phyloP scores from a whole-genome alignment of 148 eudicot genomes.

The Vaccinium darrowii region DNA sequence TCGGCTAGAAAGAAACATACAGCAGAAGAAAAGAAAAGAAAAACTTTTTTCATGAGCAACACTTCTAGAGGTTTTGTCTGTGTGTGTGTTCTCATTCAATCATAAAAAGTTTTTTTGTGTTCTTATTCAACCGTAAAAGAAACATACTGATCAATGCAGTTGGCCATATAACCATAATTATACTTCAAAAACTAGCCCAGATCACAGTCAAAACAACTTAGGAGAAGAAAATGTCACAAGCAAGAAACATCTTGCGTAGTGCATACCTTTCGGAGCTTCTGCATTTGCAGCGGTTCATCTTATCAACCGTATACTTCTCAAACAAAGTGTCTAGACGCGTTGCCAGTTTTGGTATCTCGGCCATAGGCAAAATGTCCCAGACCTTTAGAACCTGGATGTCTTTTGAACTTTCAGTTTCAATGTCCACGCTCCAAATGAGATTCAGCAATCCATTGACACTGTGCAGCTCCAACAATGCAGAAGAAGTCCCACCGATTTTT shows the following conservation, averaged over 20 bases:
- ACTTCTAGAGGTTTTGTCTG: background rate
- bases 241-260: conserved; percentile 11
- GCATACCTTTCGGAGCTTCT: conserved; percentile 34
- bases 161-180: background rate
- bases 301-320: conserved; percentile 24
- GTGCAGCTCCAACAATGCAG: background rate
- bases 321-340: conserved; percentile 20
- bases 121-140: too few species aligned
- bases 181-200: background rate
- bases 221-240: background rate
- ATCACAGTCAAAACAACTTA: background rate
- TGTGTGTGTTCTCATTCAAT: too few species aligned
- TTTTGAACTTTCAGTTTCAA: conserved; percentile 21
- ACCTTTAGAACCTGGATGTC: conserved; percentile 36
- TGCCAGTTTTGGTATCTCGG: conserved; percentile 23
- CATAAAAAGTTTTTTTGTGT: too few species aligned
- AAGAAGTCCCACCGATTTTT: background rate
- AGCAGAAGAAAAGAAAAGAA: background rate
- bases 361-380: conserved; percentile 29
- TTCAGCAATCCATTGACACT: background rate
- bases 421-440: conserved; percentile 22
- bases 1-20: background rate
- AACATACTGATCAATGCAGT: too few species aligned
- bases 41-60: background rate
- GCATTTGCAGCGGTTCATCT: conserved; percentile 30